These are phyloP conservation scores for Inga oerstediana DNA, from an alignment of 306 rosid species.

Conservation along the genomic window DNA sequence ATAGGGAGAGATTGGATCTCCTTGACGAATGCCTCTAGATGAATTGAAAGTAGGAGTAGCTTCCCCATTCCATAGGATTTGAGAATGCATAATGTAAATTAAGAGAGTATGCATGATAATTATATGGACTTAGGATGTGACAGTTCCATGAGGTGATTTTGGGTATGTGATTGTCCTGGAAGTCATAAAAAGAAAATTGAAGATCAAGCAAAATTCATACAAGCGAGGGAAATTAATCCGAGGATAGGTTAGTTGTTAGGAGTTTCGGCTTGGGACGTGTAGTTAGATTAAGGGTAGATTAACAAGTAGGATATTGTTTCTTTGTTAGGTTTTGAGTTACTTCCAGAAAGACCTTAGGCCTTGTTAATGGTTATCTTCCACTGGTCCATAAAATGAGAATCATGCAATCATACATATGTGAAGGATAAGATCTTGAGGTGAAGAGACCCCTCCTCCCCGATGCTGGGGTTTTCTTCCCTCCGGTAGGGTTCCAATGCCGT, in stretches of 20 bases:
- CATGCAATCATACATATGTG: neutral
- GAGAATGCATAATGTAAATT: neutral
- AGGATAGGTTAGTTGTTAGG: neutral
- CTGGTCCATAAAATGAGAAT: neutral
- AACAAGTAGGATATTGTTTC: neutral
- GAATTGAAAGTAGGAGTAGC: too few relatives aligned
- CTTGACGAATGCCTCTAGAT: too few relatives aligned
- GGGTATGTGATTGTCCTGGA: neutral
- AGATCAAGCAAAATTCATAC: neutral
- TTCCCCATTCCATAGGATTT: too few relatives aligned
- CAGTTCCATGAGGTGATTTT: neutral
- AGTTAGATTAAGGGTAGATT: neutral
- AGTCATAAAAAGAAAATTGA: neutral
- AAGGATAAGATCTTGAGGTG: too few relatives aligned
- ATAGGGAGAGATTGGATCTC: too few relatives aligned
- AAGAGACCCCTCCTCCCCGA: too few relatives aligned
- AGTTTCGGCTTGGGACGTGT: neutral
- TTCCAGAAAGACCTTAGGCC: neutral
- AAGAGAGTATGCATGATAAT: neutral
- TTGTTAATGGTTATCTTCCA: neutral
- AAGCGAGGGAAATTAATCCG: neutral
- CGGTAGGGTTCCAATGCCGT: too few relatives aligned
- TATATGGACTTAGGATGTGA: neutral
- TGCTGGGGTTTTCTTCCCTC: too few relatives aligned
- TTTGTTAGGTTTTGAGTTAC: neutral